Percentiles rank a stretch among this genome's conserved stretches.
Conservation (phyloP, 1,139 yeast species). For the Blastobotrys ciferrii region DNA sequence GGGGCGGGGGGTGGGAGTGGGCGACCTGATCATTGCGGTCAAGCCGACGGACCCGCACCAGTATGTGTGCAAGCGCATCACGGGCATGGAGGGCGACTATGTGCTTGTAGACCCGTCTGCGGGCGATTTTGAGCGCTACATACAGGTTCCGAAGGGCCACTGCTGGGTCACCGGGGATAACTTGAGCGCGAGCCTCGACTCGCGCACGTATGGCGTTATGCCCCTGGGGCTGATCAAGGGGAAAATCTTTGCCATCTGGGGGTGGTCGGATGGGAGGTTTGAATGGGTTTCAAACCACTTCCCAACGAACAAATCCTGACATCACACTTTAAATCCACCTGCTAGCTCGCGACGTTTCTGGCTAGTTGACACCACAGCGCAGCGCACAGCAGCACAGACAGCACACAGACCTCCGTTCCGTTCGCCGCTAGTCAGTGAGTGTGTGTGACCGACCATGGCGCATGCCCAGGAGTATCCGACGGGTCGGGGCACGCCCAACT, state of each 20-base stretch:
- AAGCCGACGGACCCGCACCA: slow-evolving; percentile 89
- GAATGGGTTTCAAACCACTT: slow-evolving; percentile 21
- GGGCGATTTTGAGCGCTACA: slow-evolving; percentile 46
- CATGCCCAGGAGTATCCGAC: slow-evolving; percentile 7
- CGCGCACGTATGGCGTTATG: slow-evolving; percentile 80
- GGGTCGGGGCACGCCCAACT: slow-evolving; percentile 4
- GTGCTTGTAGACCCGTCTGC: slow-evolving; percentile 68
- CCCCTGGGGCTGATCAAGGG: slow-evolving; percentile 90
- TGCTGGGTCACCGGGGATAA: slow-evolving; percentile 98
- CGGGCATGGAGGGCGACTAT: slow-evolving; percentile 95
- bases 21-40: slow-evolving; percentile 83
- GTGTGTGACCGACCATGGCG: slow-evolving; percentile 3
- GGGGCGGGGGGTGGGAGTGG: slow-evolving; percentile 64
- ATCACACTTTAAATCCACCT: not conserved
- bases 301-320: slow-evolving; percentile 1
- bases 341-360: too few species aligned
- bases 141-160: slow-evolving; percentile 68
- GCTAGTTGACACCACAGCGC: too few species aligned
- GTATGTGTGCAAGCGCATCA: slow-evolving; percentile 85
- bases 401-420: not conserved
- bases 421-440: not conserved
- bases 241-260: slow-evolving; percentile 65
- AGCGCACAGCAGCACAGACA: too few species aligned
- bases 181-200: slow-evolving; percentile 82
- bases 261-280: slow-evolving; percentile 24